Evolutionary conservation across 257 asterid species (phyloP).

Genomic region (Nicotiana otophora): DNA sequence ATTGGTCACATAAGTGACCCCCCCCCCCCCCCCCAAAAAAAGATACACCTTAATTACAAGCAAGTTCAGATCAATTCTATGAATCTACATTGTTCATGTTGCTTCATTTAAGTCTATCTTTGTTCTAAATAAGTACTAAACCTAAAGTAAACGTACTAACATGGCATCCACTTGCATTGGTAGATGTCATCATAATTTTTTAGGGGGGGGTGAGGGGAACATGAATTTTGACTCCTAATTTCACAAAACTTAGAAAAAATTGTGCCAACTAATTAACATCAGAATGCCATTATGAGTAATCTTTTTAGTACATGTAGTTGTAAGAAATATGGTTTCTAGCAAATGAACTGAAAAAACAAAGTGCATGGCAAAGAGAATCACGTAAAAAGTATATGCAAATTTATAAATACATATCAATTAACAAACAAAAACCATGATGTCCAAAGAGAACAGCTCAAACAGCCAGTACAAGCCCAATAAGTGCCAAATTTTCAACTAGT

Average conservation of each 20-base stretch:
- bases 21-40: no score
- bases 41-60: background rate
- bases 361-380: background rate
- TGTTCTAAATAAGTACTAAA: background rate
- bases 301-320: background rate
- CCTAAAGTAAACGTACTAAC: background rate
- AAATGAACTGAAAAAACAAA: background rate
- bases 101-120: background rate
- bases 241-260: background rate
- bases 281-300: background rate
- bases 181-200: background rate
- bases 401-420: background rate
- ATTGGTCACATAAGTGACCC: background rate
- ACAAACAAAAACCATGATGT: slow-evolving; percentile 13
- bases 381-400: background rate
- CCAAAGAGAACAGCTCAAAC: slow-evolving; percentile 21
- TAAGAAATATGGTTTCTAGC: background rate
- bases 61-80: background rate
- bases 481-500: slow-evolving; percentile 10
- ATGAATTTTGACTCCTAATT: background rate
- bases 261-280: background rate
- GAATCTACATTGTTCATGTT: background rate
- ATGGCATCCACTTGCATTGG: background rate
- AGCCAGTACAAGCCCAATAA: slow-evolving; percentile 25
- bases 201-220: background rate